phyloP scores from a whole-genome alignment of 495 filamentous ascomycete genomes.

The Trichoderma orchidacearum region DNA sequence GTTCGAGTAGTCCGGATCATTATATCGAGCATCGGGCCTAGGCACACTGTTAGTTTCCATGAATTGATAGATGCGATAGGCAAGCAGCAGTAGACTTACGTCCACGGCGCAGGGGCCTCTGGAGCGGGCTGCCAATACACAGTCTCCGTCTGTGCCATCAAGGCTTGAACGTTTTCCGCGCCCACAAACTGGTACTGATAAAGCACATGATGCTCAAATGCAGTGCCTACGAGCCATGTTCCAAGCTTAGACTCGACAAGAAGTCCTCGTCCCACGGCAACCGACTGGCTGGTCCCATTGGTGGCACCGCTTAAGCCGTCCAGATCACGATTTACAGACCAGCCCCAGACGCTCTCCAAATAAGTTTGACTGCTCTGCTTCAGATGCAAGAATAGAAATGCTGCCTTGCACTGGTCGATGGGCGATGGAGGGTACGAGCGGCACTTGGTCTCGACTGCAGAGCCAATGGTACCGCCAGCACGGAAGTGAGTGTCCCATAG shows the following conservation, averaged over 20 bases:
- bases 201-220: slow-evolving; percentile 56
- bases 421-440: slow-evolving; percentile 3
- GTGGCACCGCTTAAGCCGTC: slow-evolving; percentile 25
- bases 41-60: background rate
- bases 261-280: slow-evolving; percentile 29
- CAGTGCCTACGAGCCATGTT: slow-evolving; percentile 48
- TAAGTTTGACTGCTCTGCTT: slow-evolving; percentile 33
- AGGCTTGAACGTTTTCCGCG: slow-evolving; percentile 40
- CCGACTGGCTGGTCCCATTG: background rate
- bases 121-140: slow-evolving; percentile 53
- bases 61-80: background rate
- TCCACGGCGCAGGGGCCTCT: background rate
- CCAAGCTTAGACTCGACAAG: slow-evolving; percentile 31
- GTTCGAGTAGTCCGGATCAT: background rate
- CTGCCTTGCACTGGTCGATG: slow-evolving; percentile 33
- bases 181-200: slow-evolving; percentile 59
- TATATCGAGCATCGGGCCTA: background rate
- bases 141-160: slow-evolving; percentile 57
- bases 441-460: slow-evolving; percentile 26
- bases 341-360: slow-evolving; percentile 46
- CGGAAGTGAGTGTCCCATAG: slow-evolving; percentile 44
- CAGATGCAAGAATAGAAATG: slow-evolving; percentile 36
- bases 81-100: background rate
- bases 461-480: slow-evolving; percentile 40
- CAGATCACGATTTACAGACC: slow-evolving; percentile 28